Base-by-base conservation (phyloP, 768 basidiomycete genomes). In the Mycena alexandri region DNA sequence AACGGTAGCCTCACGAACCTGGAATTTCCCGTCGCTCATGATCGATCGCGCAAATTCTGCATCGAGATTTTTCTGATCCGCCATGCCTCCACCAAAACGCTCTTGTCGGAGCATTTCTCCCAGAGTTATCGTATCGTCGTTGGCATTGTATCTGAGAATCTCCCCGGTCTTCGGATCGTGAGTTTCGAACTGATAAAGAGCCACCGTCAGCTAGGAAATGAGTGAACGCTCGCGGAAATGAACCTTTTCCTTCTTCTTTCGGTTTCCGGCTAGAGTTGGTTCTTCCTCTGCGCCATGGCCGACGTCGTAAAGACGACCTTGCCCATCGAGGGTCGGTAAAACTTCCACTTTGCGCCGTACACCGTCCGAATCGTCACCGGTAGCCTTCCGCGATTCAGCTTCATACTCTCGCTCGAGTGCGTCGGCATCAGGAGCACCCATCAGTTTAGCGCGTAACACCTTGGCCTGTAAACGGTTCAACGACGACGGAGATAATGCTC, bases 21-120 rank as follows among this genome's bases (percentile, higher is more conserved):
- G 80, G 75, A 95, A 99, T 72, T 92, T 93, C 6, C 90, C 90
- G 77, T 99, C 97, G 4, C 89, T 86, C 82, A 94, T 90, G 51
- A 99, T 93, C 5, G 93, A 92, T 44, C 85, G 83, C 1, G 97
- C 97, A 74, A 97, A 91, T 77, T 96, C 92, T 24, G 89, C 89
- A 78, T 99, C 96, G 70, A 98, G 80, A 70, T 95, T 85, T 82
- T 97, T 97, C 80, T 97, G 95, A 77, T 97, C 96, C 1, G 90
- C 85, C 75, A 93, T 87, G 22, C 98, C 96, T 44, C 91, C 96
- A 42, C 91, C 88, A 75, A 98, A 96, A 33, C 88, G 86, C 76
- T 99, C 98, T 76, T 98, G 95, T 36, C 98, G 87, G 50, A 99
- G 84, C 85, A 99, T 89, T 73, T 99, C 96, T 2, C 93, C 93